phyloP scores from a whole-genome alignment of 2,329 filamentous ascomycete species.

The Pseudocercospora pini-densiflorae region DNA sequence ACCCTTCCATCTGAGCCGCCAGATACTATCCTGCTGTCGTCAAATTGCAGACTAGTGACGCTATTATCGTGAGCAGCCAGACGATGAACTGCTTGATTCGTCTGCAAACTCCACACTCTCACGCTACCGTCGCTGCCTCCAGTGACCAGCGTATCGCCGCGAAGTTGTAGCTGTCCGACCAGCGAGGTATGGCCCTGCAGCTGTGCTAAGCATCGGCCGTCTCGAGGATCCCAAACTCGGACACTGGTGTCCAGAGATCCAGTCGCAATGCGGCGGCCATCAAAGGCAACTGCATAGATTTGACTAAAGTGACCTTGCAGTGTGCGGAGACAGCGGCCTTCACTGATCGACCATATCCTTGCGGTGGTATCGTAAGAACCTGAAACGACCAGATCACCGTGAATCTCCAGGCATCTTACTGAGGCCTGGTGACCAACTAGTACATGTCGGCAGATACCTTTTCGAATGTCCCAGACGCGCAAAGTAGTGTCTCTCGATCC shows the following conservation, averaged over 20 bases:
- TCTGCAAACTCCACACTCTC: conserved; percentile 91
- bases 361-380: conserved; percentile 98
- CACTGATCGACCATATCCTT: conserved; percentile 96
- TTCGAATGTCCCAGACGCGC: conserved; percentile 90
- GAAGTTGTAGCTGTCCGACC: conserved; percentile 95
- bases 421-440: conserved; percentile 94
- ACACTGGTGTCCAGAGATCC: conserved; percentile 97
- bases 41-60: conserved; percentile 96
- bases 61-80: conserved; percentile 97
- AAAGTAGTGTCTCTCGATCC: conserved; percentile 94
- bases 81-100: conserved; percentile 89
- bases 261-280: conserved; percentile 89
- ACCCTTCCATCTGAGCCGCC: conserved; percentile 97
- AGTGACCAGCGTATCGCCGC: conserved; percentile 91
- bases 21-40: conserved; percentile 92
- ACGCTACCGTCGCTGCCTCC: conserved; percentile 96
- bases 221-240: conserved; percentile 78
- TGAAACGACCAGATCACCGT: conserved; percentile 96
- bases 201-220: conserved; percentile 77
- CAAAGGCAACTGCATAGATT: conserved; percentile 98
- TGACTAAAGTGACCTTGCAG: conserved; percentile 96
- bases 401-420: conserved; percentile 92
- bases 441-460: conserved; percentile 86
- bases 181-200: conserved; percentile 96
- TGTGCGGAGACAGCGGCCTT: conserved; percentile 88